Evolutionary conservation across 1,284 basidiomycete species (phyloP).

Genomic region (Trametes sp.): DNA sequence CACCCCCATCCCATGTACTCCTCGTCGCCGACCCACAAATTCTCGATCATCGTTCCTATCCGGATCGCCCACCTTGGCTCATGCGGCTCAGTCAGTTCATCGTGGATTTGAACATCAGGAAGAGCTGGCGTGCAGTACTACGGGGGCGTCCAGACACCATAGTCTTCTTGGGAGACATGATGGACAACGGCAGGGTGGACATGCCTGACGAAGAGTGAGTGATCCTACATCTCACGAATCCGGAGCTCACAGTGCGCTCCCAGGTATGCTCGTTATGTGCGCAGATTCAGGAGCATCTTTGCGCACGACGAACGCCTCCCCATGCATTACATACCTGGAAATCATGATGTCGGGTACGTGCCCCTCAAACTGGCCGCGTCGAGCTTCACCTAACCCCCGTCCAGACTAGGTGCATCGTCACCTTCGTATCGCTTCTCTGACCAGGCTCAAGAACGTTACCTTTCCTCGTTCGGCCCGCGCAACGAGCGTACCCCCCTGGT

Average conservation of each 20-base stretch:
- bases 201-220: conserved; percentile 76
- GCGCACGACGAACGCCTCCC: conserved; percentile 44
- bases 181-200: conserved; percentile 78
- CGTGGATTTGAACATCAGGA: conserved; percentile 79
- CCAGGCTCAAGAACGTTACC: conserved; percentile 68
- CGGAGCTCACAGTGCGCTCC: background rate
- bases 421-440: conserved; percentile 57
- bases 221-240: background rate
- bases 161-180: conserved; percentile 89
- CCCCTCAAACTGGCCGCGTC: too few species aligned
- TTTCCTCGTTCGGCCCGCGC: conserved; percentile 68
- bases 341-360: conserved; percentile 83
- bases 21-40: conserved; percentile 87
- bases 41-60: conserved; percentile 71
- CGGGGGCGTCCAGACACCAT: conserved; percentile 73
- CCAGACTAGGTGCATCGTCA: conserved; percentile 65
- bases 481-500: conserved; percentile 63
- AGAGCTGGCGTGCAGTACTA: conserved; percentile 79
- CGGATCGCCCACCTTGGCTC: conserved; percentile 54
- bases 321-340: conserved; percentile 83
- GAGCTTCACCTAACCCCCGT: conserved; percentile 25
- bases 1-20: conserved; percentile 68
- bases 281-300: conserved; percentile 78
- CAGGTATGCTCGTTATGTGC: conserved; percentile 74
- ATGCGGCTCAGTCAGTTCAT: conserved; percentile 64